A percentile compares a stretch with the other conserved stretches of the same genome.
phyloP scores from a whole-genome alignment of 2,329 filamentous ascomycete genomes.

The Pseudogymnoascus sp. region DNA sequence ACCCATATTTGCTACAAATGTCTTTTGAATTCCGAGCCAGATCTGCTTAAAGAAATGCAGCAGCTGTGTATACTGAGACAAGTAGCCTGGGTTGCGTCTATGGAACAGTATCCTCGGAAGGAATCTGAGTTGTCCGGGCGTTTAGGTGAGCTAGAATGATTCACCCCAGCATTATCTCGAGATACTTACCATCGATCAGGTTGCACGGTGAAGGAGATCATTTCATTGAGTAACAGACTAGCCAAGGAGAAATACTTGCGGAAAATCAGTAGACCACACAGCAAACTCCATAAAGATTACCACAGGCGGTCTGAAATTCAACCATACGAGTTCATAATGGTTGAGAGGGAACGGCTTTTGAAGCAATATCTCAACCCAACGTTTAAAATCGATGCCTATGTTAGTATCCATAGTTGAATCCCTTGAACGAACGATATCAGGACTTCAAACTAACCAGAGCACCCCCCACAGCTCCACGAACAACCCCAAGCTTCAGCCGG shows the following conservation, averaged over 20 bases:
- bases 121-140: not conserved
- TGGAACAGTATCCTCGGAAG: not conserved
- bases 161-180: not conserved
- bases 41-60: not conserved
- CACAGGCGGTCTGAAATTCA: not conserved
- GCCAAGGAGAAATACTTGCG: not conserved
- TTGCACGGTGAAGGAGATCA: not conserved
- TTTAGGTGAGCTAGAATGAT: not conserved
- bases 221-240: not conserved
- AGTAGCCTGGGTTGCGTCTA: not conserved
- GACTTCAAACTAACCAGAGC: not conserved
- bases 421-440: not conserved
- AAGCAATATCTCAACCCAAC: not conserved
- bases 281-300: not conserved
- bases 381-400: not conserved
- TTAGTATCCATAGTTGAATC: not conserved
- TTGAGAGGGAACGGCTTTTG: not conserved
- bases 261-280: not conserved
- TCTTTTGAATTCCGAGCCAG: not conserved
- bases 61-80: not conserved
- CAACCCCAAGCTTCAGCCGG: not conserved
- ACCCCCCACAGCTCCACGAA: not conserved
- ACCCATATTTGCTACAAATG: not conserved
- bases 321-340: not conserved
- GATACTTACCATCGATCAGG: not conserved